Evolutionary conservation across 2,329 filamentous ascomycete species (phyloP).

Genomic region (Allantophomopsis lycopodina): DNA sequence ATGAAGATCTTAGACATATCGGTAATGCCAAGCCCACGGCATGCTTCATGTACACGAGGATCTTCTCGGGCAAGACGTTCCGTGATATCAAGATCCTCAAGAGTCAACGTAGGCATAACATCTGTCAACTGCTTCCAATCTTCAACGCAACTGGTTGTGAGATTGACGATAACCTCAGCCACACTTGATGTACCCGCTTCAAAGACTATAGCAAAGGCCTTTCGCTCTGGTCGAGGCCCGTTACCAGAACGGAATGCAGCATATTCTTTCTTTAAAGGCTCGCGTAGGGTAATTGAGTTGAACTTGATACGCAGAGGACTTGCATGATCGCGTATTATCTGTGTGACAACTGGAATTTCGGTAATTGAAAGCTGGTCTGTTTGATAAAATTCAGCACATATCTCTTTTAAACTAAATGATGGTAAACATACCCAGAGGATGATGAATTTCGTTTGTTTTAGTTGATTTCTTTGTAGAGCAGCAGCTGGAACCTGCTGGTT

Average conservation of each 20-base stretch:
- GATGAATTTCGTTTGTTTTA: not conserved
- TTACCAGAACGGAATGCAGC: conserved; percentile 40
- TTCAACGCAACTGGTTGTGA: conserved; percentile 26
- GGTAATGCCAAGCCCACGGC: conserved; percentile 20
- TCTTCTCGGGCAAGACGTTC: conserved; percentile 19
- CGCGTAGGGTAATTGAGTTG: conserved; percentile 39
- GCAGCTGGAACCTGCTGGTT: conserved; percentile 5
- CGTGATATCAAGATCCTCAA: conserved; percentile 20
- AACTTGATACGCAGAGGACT: conserved; percentile 48
- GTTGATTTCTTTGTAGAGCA: not conserved
- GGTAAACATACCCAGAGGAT: conserved; percentile 1
- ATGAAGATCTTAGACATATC: conserved; percentile 21
- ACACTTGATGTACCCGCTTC: conserved; percentile 23
- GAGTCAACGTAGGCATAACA: conserved; percentile 28
- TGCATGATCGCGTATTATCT: conserved; percentile 32
- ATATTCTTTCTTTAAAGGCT: conserved; percentile 36
- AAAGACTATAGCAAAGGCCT: conserved; percentile 33
- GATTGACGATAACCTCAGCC: conserved; percentile 36
- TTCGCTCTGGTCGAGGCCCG: conserved; percentile 32
- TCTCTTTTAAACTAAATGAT: too few relatives aligned
- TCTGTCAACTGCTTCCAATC: conserved; percentile 30
- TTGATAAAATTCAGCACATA: not conserved
- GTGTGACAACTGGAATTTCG: conserved; percentile 35
- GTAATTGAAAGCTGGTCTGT: conserved; percentile 38
- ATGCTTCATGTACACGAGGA: conserved; percentile 18